Percentiles rank a stretch among this genome's conserved stretches.
Evolutionary conservation across 805 yeast species (phyloP).

Genomic region (Starmerella riodocensis): DNA sequence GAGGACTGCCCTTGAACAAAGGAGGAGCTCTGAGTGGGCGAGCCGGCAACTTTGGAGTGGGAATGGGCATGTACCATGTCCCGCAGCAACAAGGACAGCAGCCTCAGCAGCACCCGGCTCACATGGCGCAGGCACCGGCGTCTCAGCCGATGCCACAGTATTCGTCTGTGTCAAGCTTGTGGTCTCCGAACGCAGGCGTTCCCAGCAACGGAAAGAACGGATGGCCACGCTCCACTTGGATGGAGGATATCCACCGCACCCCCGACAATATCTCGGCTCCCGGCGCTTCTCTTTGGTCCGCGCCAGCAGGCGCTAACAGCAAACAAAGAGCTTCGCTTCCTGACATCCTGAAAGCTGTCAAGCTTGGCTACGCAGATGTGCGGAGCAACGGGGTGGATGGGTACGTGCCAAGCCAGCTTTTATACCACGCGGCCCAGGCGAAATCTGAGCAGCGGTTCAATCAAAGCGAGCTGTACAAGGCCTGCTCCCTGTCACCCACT

Average conservation of each 20-base stretch:
- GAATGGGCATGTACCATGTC: background rate
- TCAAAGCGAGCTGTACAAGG: constrained; percentile 24
- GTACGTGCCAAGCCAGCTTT: constrained; percentile 26
- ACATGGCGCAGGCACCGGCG: background rate
- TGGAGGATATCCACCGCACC: background rate
- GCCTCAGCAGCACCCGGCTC: background rate
- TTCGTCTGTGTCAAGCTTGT: background rate
- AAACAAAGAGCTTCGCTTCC: constrained; percentile 1
- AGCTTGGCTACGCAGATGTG: constrained; percentile 19
- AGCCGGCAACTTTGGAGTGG: too few species aligned
- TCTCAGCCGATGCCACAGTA: background rate
- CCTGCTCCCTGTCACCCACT: constrained; percentile 17
- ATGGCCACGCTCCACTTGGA: constrained; percentile 1
- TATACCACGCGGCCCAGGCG: constrained; percentile 24
- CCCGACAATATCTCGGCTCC: background rate
- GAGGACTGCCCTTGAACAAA: too few species aligned
- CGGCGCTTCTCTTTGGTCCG: constrained; percentile 2
- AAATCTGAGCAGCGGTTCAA: constrained; percentile 17
- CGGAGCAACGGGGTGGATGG: constrained; percentile 25
- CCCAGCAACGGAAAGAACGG: background rate
- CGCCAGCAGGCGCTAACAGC: background rate
- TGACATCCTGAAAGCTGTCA: constrained; percentile 21
- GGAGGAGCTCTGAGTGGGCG: too few species aligned
- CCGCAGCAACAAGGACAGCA: constrained; percentile 1
- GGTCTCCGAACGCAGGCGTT: background rate